phyloP scores from a whole-genome alignment of 2,329 filamentous ascomycete species.

The Colletotrichum paranaense region DNA sequence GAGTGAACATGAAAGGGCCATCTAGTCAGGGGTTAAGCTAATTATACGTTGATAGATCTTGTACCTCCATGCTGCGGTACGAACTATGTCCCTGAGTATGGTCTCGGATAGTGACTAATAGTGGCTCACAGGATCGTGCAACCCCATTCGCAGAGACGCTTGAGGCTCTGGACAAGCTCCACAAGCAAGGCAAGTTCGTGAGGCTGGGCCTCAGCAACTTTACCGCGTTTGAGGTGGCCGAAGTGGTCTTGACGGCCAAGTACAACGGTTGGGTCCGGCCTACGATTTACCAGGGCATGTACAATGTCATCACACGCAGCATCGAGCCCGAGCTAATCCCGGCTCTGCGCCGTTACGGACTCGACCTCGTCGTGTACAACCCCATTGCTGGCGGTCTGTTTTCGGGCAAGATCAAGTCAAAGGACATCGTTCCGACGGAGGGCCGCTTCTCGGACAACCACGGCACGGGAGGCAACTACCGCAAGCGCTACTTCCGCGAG shows the following conservation, averaged over 20 bases:
- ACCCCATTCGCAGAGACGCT: slow-evolving; percentile 85
- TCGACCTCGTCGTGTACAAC: slow-evolving; percentile 86
- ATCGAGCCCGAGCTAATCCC: slow-evolving; percentile 82
- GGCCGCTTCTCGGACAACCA: slow-evolving; percentile 76
- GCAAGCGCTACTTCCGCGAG: slow-evolving; percentile 79
- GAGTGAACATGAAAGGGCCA: slow-evolving; percentile 40
- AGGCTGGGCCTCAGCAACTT: slow-evolving; percentile 85
- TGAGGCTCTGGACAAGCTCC: slow-evolving; percentile 80
- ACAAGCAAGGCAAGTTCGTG: slow-evolving; percentile 88
- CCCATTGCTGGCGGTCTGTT: slow-evolving; percentile 85
- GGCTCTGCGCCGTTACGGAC: slow-evolving; percentile 78
- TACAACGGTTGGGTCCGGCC: slow-evolving; percentile 85
- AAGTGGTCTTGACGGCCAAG: slow-evolving; percentile 83
- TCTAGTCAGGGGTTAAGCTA: not conserved
- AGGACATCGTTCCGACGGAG: slow-evolving; percentile 69
- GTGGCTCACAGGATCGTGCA: slow-evolving; percentile 58
- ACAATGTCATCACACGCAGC: slow-evolving; percentile 81
- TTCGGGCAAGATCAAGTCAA: slow-evolving; percentile 80
- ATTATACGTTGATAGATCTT: slow-evolving; percentile 61
- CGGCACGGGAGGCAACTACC: slow-evolving; percentile 66
- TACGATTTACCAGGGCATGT: slow-evolving; percentile 89
- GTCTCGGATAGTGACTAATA: slow-evolving; percentile 4
- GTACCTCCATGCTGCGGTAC: slow-evolving; percentile 76
- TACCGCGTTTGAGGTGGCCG: slow-evolving; percentile 88
- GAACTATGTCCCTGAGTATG: slow-evolving; percentile 12